These are phyloP conservation scores for Ceriops tagal DNA, from an alignment of 345 rosid genomes.

Conservation along the genomic window DNA sequence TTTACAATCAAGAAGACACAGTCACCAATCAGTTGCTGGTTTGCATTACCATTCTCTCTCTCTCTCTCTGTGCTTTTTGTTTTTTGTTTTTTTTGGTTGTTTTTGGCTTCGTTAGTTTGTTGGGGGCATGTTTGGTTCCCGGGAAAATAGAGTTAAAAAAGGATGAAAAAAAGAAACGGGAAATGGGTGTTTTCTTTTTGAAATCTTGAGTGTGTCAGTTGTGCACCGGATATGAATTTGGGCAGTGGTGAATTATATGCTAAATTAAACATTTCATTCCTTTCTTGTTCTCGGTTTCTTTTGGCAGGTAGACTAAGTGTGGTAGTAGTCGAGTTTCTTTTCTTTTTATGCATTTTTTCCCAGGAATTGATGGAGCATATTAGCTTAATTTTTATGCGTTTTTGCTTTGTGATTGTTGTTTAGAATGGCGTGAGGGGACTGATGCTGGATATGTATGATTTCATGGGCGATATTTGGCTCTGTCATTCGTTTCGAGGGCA, in stretches of 20 bases:
- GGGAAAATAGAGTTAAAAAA: constrained; percentile 7
- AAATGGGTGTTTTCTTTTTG: not conserved
- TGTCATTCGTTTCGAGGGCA: constrained; percentile 94
- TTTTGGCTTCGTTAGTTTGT: no score
- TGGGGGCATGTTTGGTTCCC: not conserved
- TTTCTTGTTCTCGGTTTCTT: constrained; percentile 7
- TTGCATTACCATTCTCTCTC: constrained; percentile 12
- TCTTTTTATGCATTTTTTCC: not conserved
- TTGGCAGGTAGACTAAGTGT: not conserved
- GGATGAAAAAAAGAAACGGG: not conserved
- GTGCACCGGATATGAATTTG: no score
- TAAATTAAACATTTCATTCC: not conserved
- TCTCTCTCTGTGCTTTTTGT: not conserved
- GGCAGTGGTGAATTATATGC: not conserved
- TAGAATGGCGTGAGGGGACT: constrained; percentile 97
- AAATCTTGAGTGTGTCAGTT: not conserved
- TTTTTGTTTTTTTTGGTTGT: not conserved
- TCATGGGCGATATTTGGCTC: constrained; percentile 82
- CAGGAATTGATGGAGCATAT: not conserved
- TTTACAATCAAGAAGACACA: constrained; percentile 89
- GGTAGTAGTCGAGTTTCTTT: not conserved
- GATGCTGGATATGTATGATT: constrained; percentile 98
- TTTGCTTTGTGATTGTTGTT: constrained; percentile 17
- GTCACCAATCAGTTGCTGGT: constrained; percentile 85
- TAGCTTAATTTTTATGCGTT: constrained; percentile 1